phyloP scores from a whole-genome alignment of 2,329 filamentous ascomycete species.

The Grosmannia huntii region DNA sequence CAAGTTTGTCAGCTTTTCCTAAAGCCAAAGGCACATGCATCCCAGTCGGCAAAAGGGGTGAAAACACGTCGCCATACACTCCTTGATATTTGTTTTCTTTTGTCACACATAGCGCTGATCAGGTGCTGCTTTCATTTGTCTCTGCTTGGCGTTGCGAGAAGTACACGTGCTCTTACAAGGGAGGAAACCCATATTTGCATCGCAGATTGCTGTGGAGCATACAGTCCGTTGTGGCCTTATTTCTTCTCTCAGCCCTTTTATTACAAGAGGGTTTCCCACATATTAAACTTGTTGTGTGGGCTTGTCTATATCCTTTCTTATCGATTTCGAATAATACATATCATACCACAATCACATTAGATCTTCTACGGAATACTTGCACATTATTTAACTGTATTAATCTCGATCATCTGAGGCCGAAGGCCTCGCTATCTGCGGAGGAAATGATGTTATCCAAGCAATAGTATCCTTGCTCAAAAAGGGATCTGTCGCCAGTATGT shows the following conservation, averaged over 20 bases:
- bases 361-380: background rate
- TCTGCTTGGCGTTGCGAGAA: background rate
- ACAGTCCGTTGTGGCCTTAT: too few relatives aligned
- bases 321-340: too few relatives aligned
- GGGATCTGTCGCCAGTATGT: background rate
- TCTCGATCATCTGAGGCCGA: background rate
- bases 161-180: background rate
- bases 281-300: too few relatives aligned
- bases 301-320: too few relatives aligned
- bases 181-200: background rate
- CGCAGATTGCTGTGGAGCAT: background rate
- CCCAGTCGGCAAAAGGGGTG: background rate
- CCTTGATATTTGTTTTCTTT: background rate
- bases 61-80: background rate
- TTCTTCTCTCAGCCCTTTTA: too few relatives aligned
- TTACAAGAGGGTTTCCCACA: too few relatives aligned
- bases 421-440: background rate
- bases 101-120: background rate
- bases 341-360: too few relatives aligned
- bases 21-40: background rate
- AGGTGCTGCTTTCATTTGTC: conserved; percentile 1
- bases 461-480: background rate
- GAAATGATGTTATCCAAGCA: background rate
- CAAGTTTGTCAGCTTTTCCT: conserved; percentile 90
- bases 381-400: background rate